Base-by-base conservation (phyloP, 768 basidiomycete species). In the Jaapia argillacea region DNA sequence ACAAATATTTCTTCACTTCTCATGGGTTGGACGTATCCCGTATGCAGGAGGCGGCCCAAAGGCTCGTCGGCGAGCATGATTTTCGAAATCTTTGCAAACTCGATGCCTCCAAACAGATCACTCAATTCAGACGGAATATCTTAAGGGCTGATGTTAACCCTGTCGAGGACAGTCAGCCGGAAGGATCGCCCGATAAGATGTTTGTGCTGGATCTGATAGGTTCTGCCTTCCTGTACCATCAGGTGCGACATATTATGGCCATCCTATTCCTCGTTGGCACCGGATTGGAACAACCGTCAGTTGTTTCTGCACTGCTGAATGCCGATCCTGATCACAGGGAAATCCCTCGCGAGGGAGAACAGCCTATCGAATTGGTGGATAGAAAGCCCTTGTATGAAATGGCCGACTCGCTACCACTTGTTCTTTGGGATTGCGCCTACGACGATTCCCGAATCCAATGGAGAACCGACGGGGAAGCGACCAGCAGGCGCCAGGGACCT, bases 1-100 rank as follows among this genome's bases (percentile, higher is more conserved):
- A 99, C 78, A 97, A 94, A 57, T 99, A 98, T 64, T 94, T 97
- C 62, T 98, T 99, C 69, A 74, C 79, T 25, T 62, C 77, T 0
- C 63, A 69, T 24, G 63, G 63, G 24, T 77, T 97, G 43, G 77
- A 93, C 61, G 58, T 93, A 23, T 54, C 64, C 2, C 70, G 67
- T 37, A 97, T 98, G 92, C 74, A 72, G 47, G 69, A 74, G 25
- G 93, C 78, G 1, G 88, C 88, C 0, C 49, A 64, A 2, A 66
- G 72, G 4, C 69, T 99, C 39, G 61, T 90, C 23, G 94, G 94
- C 26, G 79, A 85, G 48, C 92, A 97, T 66, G 94, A 97, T 64
- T 98, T 96, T 55, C 79, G 93, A 13, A 98, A 98, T 56, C 70
- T 97, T 25, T 96, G 89, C 70, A 97, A 93, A 58, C 64, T 98